Conservation (phyloP, 129 eudicot genomes). For the Flaveria robusta region DNA sequence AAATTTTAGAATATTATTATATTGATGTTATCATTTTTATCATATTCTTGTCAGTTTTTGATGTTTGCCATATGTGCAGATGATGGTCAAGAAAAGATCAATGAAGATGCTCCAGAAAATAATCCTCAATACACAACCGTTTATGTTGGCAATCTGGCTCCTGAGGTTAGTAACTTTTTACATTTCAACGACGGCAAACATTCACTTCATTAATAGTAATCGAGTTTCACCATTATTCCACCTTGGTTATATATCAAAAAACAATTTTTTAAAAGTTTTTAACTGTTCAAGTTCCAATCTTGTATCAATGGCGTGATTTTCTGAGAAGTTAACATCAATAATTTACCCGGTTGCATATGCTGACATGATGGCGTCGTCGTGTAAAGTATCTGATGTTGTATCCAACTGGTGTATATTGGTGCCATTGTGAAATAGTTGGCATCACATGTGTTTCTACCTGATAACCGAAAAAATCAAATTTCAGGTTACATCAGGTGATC, state of each 20-base stretch:
- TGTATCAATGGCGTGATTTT: background rate
- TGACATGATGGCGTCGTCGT: background rate
- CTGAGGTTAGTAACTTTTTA: conserved; percentile 48
- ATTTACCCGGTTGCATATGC: background rate
- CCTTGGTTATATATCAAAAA: background rate
- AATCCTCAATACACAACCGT: conserved; percentile 85
- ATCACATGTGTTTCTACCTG: background rate
- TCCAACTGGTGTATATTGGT: too few relatives aligned
- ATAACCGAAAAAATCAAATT: background rate
- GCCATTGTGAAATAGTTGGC: background rate
- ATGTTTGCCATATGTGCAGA: conserved; percentile 41
- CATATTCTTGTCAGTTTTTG: conserved; percentile 1
- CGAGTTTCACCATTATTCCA: background rate
- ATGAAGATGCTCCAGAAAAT: conserved; percentile 85
- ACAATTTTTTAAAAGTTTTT: background rate
- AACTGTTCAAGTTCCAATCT: background rate
- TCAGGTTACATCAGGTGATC: conserved; percentile 80
- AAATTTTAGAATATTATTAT: background rate
- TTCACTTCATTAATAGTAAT: background rate
- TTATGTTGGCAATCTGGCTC: conserved; percentile 86
- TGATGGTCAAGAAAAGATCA: conserved; percentile 65
- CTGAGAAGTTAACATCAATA: background rate
- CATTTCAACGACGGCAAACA: background rate
- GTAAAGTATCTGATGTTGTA: background rate
- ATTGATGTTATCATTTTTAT: background rate